Evolutionary conservation across 345 rosid genomes (phyloP).

Genomic region (Rhodamnia argentea): DNA sequence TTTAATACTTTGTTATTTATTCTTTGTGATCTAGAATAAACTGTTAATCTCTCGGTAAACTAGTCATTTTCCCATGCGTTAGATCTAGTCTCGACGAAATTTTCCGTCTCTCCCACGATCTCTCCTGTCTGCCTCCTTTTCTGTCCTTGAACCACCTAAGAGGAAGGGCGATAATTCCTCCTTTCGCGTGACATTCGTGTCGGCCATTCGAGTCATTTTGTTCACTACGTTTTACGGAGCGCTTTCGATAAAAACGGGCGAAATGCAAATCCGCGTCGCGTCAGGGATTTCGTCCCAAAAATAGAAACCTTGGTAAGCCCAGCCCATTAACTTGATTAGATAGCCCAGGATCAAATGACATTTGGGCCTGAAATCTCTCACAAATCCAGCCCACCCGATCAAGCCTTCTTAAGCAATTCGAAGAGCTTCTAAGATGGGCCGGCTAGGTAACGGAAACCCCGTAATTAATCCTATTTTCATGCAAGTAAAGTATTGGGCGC

Average conservation of each 20-base stretch:
- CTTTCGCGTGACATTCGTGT: background rate
- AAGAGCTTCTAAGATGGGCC: background rate
- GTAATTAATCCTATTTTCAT: background rate
- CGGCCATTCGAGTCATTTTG: background rate
- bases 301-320: background rate
- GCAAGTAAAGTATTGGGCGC: background rate
- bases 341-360: background rate
- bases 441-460: background rate
- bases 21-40: too few species aligned
- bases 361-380: background rate
- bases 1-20: too few species aligned
- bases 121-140: background rate
- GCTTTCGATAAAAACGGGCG: background rate
- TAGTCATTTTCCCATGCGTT: too few species aligned
- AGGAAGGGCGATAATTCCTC: background rate
- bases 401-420: background rate
- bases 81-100: too few species aligned
- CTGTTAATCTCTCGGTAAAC: too few species aligned
- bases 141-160: background rate
- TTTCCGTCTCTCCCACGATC: background rate
- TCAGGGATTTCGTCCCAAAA: background rate
- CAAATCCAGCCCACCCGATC: background rate
- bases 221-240: rapidly evolving
- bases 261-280: background rate
- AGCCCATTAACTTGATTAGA: background rate